A percentile compares a stretch with the other conserved stretches of the same genome.
phyloP scores from a whole-genome alignment of 306 rosid species.

The Ceratonia siliqua region DNA sequence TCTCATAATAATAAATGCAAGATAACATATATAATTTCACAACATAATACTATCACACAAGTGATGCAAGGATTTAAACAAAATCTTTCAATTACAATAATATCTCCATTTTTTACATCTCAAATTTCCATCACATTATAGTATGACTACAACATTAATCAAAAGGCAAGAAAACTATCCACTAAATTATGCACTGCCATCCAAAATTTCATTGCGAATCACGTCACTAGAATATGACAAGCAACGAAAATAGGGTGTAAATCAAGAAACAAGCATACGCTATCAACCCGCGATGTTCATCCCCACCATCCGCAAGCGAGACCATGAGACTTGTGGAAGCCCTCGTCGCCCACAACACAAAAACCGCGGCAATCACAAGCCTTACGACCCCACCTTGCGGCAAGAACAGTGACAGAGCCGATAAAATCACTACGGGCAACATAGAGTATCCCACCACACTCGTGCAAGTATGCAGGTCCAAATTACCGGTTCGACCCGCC shows the following conservation, averaged over 20 bases:
- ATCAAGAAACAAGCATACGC: slow-evolving; percentile 96
- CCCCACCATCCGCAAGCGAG: slow-evolving; percentile 86
- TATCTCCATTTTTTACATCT: slow-evolving; percentile 44
- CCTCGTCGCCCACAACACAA: slow-evolving; percentile 90
- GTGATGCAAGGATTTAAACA: not conserved
- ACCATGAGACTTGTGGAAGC: slow-evolving; percentile 77
- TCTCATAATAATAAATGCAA: not conserved
- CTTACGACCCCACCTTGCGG: slow-evolving; percentile 67
- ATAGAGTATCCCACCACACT: slow-evolving; percentile 89
- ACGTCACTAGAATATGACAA: slow-evolving; percentile 71
- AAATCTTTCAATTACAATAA: slow-evolving; percentile 34
- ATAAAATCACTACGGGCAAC: slow-evolving; percentile 83
- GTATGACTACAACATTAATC: slow-evolving; percentile 20
- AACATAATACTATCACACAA: not conserved
- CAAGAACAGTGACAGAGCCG: slow-evolving; percentile 73
- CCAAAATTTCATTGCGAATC: slow-evolving; percentile 27
- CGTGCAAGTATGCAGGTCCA: slow-evolving; percentile 88
- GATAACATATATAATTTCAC: slow-evolving; percentile 8
- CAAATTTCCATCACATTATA: slow-evolving; percentile 21
- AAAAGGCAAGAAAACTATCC: slow-evolving; percentile 17
- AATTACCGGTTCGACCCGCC: slow-evolving; percentile 85
- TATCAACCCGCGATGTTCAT: slow-evolving; percentile 86
- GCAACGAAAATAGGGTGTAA: slow-evolving; percentile 88
- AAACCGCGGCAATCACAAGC: slow-evolving; percentile 56
- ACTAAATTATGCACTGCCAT: slow-evolving; percentile 33